Base-by-base conservation (phyloP, 139 green algal species). In the Chlamydomonas eustigma region DNA sequence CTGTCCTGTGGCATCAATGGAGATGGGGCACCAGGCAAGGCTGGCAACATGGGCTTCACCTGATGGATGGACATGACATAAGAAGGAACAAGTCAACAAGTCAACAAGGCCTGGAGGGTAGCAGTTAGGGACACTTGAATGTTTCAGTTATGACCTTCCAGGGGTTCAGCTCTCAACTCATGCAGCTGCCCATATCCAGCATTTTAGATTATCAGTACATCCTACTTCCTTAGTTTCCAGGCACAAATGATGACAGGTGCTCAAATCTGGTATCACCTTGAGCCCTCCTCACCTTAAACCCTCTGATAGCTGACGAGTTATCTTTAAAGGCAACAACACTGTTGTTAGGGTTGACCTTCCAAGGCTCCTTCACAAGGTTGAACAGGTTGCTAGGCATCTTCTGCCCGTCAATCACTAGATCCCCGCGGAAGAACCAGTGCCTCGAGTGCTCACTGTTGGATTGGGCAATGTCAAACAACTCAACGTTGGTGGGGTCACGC, bases 391-490 rank as follows among this genome's bases (percentile, higher is more conserved):
- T 39, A 22, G 77, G 50, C 81, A 83, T 86, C 70, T 79, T 79
- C 64, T 92, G 72, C 22, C 92, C 96, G 71, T 99, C 94, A 50
- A 99, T 88, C 32, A 92, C 88, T 28, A 99, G 84, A 6, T 97
- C 83, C 25, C 91, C 96, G 44, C 84, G 81, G 83, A 97, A 97
- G 86, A 97, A 97, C 93, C 93, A 97, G 82, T 97, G 93, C 37
- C 93, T 83, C 24, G 76, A 88, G 87, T 97, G 92, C 82, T 97
- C 92, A 58, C 74, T 44, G 78, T 82, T 98, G 78, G 88, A 95
- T 89, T 98, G 96, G 24, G 92, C 96, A 34, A 99, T 98, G 89
- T 99, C 96, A 81, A 99, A 99, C 0, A 99, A 93, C 89, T 99
- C 96, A 39, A 99, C 96, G 73, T 96, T 98, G 66, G 96, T 99